phyloP scores from a whole-genome alignment of 2,329 filamentous ascomycete species.

The Rhinocladiella similis region DNA sequence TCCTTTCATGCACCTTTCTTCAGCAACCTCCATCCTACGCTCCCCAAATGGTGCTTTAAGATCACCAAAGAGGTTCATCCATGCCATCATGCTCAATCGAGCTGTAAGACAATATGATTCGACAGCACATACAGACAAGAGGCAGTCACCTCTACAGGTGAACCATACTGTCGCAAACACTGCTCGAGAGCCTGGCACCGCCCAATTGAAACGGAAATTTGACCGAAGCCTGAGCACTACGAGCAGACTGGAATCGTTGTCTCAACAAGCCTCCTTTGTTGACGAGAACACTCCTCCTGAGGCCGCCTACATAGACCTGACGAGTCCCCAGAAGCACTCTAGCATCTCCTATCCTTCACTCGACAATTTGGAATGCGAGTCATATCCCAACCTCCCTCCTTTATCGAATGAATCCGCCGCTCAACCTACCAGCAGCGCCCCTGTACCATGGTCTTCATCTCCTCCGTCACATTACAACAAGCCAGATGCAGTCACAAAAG shows the following conservation, averaged over 20 bases:
- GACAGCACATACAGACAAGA: slow-evolving; percentile 15
- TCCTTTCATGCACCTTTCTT: slow-evolving; percentile 19
- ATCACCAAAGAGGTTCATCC: slow-evolving; percentile 23
- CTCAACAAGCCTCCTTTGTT: slow-evolving; percentile 52
- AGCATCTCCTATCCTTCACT: slow-evolving; percentile 27
- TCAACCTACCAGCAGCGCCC: slow-evolving; percentile 53
- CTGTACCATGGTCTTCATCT: slow-evolving; percentile 70
- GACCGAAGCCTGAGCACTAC: slow-evolving; percentile 28
- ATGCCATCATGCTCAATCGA: slow-evolving; percentile 24
- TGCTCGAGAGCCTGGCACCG: neutral
- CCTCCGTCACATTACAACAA: slow-evolving; percentile 43
- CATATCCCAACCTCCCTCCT: slow-evolving; percentile 39
- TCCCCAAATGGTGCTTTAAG: slow-evolving; percentile 20
- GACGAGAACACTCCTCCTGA: slow-evolving; percentile 86
- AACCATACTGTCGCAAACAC: slow-evolving; percentile 21
- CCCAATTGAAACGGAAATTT: slow-evolving; percentile 26
- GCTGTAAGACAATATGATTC: slow-evolving; percentile 24
- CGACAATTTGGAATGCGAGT: slow-evolving; percentile 27
- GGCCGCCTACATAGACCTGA: slow-evolving; percentile 70
- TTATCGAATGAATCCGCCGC: slow-evolving; percentile 12
- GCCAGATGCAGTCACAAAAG: slow-evolving; percentile 3
- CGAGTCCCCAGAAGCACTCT: slow-evolving; percentile 54
- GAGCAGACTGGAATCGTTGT: slow-evolving; percentile 41
- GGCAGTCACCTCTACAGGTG: slow-evolving; percentile 17
- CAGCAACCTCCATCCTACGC: slow-evolving; percentile 10